Base-by-base conservation (phyloP, 2,329 filamentous ascomycete genomes). In the Pezizomycotina sp. region DNA sequence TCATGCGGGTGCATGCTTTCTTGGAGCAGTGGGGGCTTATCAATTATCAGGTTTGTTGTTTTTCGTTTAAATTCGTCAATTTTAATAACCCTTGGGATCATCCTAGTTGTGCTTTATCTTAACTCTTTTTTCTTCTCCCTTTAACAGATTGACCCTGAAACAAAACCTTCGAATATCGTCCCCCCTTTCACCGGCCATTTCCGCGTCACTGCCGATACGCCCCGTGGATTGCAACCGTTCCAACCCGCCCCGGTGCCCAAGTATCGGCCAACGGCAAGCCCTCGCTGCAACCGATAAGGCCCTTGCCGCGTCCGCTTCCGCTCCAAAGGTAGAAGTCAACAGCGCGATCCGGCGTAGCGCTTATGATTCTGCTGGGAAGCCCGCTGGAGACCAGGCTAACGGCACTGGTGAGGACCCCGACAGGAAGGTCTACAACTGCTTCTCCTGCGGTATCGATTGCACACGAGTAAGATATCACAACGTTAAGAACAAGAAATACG, bases 21-120 rank as follows among this genome's bases (percentile, higher is more conserved):
- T 67, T 98, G 22, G 89, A 98, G 61, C 86, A 95, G 57, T 98
- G 89, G 89, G 89, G 89, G 5, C 64, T 98, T 53, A 93, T 98
- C 58, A 98, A 98, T 60, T 98, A 98, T 55, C 89, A 98, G 66
- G 86, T 92, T 66, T 46, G 58, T 48, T 29, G 20, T 16, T 13
- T 26, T 13, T 20, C 20, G 9, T 31, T 19, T 19, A 6, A 7
- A 14, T 12, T 12, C 13, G 15, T 12, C 13, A 28, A 14, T 28
- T 10, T 14, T 28, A 14, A 28, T 14, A 28, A 28, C 28, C 3
- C 16, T n/a, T n/a, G n/a, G n/a, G n/a, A n/a, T n/a, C n/a, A n/a
- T n/a, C n/a, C n/a, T n/a, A n/a, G n/a, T n/a, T n/a, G n/a, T n/a
- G n/a, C n/a, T n/a, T n/a, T n/a, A n/a, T n/a, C n/a, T 14, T 21